A percentile compares a stretch with the other conserved stretches of the same genome.
These are phyloP conservation scores for Triticum timopheevii DNA, from an alignment of 176 grass and related monocot genomes.

Conservation along the genomic window DNA sequence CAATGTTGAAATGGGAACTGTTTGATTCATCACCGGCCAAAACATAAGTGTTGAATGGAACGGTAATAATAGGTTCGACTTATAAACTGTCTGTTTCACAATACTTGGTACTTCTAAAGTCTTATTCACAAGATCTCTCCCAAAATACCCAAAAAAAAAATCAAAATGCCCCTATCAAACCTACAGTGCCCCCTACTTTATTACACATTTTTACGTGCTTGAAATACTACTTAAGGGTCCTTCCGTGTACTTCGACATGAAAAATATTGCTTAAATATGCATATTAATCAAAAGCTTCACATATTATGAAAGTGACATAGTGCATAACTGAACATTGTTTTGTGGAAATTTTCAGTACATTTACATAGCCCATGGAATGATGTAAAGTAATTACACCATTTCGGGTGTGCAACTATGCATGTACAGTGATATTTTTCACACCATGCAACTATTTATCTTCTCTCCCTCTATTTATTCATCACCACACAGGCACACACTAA, in stretches of 20 bases:
- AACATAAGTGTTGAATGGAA: background rate
- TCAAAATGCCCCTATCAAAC: background rate
- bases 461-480: background rate
- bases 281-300: background rate
- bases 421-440: background rate
- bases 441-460: background rate
- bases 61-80: constrained; percentile 14
- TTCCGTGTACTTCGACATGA: background rate
- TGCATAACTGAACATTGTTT: constrained; percentile 7
- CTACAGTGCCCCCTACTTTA: constrained; percentile 1
- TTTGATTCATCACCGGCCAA: constrained; percentile 2
- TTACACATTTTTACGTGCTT: background rate
- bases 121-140: background rate
- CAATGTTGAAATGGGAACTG: constrained; percentile 11
- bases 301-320: background rate
- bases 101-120: background rate
- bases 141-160: background rate
- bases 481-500: background rate
- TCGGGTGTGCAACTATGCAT: background rate
- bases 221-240: background rate
- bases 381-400: background rate
- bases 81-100: background rate
- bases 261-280: background rate
- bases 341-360: constrained; percentile 2
- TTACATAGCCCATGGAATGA: background rate